Evolutionary conservation across 2,329 filamentous ascomycete species (phyloP).

Genomic region (Fusarium metavorans): DNA sequence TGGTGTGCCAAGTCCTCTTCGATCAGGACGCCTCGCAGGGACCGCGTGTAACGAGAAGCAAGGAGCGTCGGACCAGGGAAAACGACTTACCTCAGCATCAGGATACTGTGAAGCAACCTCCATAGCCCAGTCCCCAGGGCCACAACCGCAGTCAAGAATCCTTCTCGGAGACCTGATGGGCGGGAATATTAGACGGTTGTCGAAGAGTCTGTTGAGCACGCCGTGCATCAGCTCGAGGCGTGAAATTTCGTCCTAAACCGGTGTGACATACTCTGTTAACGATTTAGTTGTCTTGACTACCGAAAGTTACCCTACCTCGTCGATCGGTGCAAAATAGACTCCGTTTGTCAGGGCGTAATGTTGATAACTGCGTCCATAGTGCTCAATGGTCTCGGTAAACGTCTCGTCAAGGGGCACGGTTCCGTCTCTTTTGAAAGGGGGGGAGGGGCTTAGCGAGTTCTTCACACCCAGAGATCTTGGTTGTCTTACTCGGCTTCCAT

Average conservation of each 20-base stretch:
- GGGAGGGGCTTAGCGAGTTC: constrained; percentile 39
- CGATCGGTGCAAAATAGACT: constrained; percentile 76
- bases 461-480: constrained; percentile 10
- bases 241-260: constrained; percentile 73
- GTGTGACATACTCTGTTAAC: constrained; percentile 22
- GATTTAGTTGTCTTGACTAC: neutral
- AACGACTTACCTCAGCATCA: constrained; percentile 68
- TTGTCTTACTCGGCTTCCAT: constrained; percentile 51
- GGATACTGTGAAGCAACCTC: constrained; percentile 75
- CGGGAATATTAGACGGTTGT: constrained; percentile 77
- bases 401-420: constrained; percentile 67
- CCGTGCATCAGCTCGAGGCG: constrained; percentile 73
- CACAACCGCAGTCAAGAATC: constrained; percentile 80
- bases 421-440: constrained; percentile 54
- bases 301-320: constrained; percentile 67
- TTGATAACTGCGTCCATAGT: constrained; percentile 75
- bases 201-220: constrained; percentile 73
- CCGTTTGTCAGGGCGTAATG: constrained; percentile 73
- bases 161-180: constrained; percentile 67
- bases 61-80: neutral
- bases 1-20: neutral
- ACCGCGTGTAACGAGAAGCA: neutral
- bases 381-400: constrained; percentile 68
- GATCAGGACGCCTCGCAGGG: neutral
- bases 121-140: constrained; percentile 77